Conservation (phyloP, 2,329 filamentous ascomycete genomes). For the Aspergillus sojae region DNA sequence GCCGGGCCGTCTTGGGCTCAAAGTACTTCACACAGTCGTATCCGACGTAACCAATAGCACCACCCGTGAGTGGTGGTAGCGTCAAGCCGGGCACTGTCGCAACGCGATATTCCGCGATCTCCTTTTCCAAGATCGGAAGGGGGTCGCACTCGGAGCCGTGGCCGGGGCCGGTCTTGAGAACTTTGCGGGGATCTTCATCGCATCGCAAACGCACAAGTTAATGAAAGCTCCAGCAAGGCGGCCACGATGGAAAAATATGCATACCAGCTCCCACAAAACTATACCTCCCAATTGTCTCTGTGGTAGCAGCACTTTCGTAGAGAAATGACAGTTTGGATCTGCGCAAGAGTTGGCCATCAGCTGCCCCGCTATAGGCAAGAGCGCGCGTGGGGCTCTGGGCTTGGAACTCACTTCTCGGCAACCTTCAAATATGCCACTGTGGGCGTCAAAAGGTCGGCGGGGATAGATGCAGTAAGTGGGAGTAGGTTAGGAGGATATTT, state of each 20-base stretch:
- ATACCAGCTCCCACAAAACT: constrained; percentile 85
- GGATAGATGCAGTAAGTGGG: constrained; percentile 79
- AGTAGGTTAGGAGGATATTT: constrained; percentile 73
- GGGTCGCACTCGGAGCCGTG: constrained; percentile 85
- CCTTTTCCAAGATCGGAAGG: constrained; percentile 76
- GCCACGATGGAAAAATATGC: constrained; percentile 21
- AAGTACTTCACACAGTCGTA: constrained; percentile 99
- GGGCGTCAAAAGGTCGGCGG: constrained; percentile 90
- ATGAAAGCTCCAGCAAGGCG: constrained; percentile 5
- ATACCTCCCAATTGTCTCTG: constrained; percentile 90
- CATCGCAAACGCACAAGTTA: constrained; percentile 10
- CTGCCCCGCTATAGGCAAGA: neutral
- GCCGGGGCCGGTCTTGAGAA: constrained; percentile 83
- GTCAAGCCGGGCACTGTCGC: constrained; percentile 79
- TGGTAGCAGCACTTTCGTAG: constrained; percentile 89
- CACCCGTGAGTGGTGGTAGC: constrained; percentile 84
- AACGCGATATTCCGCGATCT: constrained; percentile 77
- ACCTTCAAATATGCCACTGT: constrained; percentile 95
- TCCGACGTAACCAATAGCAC: constrained; percentile 93
- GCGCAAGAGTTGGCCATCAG: constrained; percentile 15
- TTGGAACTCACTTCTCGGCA: constrained; percentile 64
- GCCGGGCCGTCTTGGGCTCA: constrained; percentile 90
- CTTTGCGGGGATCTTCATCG: constrained; percentile 65
- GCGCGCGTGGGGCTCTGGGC: neutral
- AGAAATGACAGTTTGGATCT: constrained; percentile 83